A percentile compares a stretch with the other conserved stretches of the same genome.
These are phyloP conservation scores for Solanum hybrid DNA, from an alignment of 305 asterid species.

Conservation along the genomic window DNA sequence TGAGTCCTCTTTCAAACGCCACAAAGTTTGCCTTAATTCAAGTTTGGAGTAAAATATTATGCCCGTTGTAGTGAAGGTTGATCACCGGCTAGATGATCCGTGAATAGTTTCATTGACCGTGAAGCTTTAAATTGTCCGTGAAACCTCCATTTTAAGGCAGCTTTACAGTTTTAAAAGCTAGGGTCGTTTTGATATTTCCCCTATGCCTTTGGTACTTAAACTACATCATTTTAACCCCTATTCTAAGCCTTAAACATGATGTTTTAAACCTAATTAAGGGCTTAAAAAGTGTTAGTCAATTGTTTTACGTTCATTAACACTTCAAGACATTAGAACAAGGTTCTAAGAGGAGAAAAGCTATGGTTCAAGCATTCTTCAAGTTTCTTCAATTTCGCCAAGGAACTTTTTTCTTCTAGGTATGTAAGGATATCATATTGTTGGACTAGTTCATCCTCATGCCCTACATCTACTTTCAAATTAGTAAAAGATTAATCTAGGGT, in stretches of 20 bases:
- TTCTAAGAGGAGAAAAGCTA: too few species aligned
- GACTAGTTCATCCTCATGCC: too few species aligned
- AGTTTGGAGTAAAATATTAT: neutral
- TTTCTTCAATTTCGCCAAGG: too few species aligned
- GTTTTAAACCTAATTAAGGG: neutral
- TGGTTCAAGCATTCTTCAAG: too few species aligned
- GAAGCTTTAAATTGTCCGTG: neutral
- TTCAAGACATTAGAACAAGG: too few species aligned
- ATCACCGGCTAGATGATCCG: neutral
- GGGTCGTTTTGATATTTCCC: neutral
- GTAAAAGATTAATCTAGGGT: too few species aligned
- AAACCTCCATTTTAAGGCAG: neutral
- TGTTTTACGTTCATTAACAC: neutral
- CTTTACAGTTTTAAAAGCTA: too few species aligned
- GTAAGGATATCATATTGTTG: too few species aligned
- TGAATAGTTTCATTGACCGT: neutral
- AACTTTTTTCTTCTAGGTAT: too few species aligned
- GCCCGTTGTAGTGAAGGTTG: neutral
- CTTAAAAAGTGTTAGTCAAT: neutral
- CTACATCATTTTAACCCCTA: neutral
- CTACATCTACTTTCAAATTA: too few species aligned
- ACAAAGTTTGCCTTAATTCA: too few species aligned
- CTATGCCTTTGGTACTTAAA: neutral
- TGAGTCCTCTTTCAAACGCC: neutral
- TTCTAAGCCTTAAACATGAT: neutral